phyloP scores from a whole-genome alignment of 805 yeast species.

The Lachancea sp. region DNA sequence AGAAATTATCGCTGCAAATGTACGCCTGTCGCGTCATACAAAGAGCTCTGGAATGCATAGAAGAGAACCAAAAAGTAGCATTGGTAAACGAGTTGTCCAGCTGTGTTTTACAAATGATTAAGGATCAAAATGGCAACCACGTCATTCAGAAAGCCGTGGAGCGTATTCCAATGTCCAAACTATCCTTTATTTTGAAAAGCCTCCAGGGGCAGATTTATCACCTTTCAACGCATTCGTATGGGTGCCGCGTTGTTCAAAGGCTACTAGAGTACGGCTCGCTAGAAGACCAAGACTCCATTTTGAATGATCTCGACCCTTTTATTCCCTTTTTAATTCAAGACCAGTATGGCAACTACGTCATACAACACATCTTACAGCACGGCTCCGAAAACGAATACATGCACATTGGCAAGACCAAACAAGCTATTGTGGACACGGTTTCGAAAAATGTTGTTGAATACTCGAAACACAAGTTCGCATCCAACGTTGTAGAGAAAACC shows the following conservation, averaged over 20 bases:
- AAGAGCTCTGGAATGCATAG: conserved; percentile 74
- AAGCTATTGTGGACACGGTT: conserved; percentile 57
- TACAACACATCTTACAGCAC: conserved; percentile 87
- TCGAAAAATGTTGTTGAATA: conserved; percentile 66
- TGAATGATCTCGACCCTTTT: conserved; percentile 65
- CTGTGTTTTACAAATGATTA: conserved; percentile 61
- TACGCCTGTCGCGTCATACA: conserved; percentile 98
- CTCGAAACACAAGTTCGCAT: conserved; percentile 95
- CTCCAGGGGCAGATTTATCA: conserved; percentile 69
- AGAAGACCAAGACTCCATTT: conserved; percentile 58
- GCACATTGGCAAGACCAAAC: conserved; percentile 25
- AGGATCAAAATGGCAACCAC: conserved; percentile 97
- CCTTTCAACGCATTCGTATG: conserved; percentile 91
- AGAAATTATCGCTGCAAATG: conserved; percentile 81
- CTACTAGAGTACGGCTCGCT: conserved; percentile 69
- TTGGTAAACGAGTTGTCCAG: conserved; percentile 66
- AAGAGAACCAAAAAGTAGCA: conserved; percentile 54
- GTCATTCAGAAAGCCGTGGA: conserved; percentile 95
- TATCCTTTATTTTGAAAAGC: conserved; percentile 67
- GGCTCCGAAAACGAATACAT: conserved; percentile 40
- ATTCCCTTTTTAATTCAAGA: conserved; percentile 79
- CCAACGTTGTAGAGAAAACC: conserved; percentile 94
- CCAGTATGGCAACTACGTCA: conserved; percentile 96
- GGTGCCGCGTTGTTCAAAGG: conserved; percentile 94
- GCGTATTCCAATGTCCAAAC: conserved; percentile 61